Base-by-base conservation (phyloP, 805 yeast species). In the Priceomyces fermenticarens region DNA sequence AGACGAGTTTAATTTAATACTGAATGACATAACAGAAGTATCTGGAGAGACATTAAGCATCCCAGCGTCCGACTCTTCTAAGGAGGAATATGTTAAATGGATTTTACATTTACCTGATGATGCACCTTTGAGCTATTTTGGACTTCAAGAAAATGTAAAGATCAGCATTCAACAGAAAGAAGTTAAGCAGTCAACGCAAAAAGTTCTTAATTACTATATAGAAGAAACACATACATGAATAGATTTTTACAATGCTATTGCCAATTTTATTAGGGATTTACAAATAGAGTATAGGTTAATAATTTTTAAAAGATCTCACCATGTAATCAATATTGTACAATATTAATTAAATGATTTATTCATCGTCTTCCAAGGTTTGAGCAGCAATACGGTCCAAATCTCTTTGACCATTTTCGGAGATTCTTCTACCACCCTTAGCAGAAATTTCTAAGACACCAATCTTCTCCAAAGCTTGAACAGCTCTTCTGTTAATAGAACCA, bases 341-440 rank as follows among this genome's bases (percentile, higher is more conserved):
- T 36, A 30, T 39, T 27, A 34, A 38, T 38, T 31, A 44, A 44
- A 34, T 47, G 38, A 48, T 44, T 62, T 72, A 73, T 58, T 73
- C 78, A 69, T 86, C 95, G 67, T 86, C 93, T 79, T 89, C 96
- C 74, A 87, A 82, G 72, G 96, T 88, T 80, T 89, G 96, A 73
- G 96, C 96, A 70, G 98, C 98, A 75, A 91, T 91, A 85, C 99
- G 97, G 81, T 93, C 99, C 80, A 93, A 86, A 81, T 93, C 99
- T 88, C 99, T 90, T 81, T 91, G 98, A 73, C 99, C 99, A 78
- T 89, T 87, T 73, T 88, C 97, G 54, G 97, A 85, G 83, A 93
- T 88, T 78, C 90, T 88, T 85, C 99, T 93, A 76, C 99, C 99
- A 73, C 97, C 97, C 78, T 88, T 88, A 77, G 89, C 87, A 70